A percentile compares a stretch with the other conserved stretches of the same genome.
These are phyloP conservation scores for Cladosporium sp. DNA, from an alignment of 2,329 filamentous ascomycete species.

Conservation along the genomic window DNA sequence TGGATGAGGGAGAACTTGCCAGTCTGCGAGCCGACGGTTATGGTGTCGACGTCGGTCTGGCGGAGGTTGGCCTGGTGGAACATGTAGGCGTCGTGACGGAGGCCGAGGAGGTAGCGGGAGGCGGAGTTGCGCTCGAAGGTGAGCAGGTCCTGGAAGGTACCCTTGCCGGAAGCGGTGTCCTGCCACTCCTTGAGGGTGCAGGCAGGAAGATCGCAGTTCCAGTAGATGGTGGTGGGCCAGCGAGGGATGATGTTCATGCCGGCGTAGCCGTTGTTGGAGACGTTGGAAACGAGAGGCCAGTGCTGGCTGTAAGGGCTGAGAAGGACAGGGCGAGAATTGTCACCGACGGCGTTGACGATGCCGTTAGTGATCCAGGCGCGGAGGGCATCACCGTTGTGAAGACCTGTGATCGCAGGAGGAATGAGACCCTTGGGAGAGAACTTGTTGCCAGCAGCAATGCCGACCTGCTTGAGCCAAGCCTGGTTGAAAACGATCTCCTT, in stretches of 20 bases:
- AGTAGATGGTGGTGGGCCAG: constrained; percentile 61
- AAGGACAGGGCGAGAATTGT: constrained; percentile 56
- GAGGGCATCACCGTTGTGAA: constrained; percentile 60
- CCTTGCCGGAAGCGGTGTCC: constrained; percentile 52
- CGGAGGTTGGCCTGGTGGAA: constrained; percentile 62
- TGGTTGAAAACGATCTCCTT: constrained; percentile 60
- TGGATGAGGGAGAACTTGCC: constrained; percentile 51
- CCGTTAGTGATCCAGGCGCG: constrained; percentile 57
- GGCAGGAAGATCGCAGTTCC: constrained; percentile 56
- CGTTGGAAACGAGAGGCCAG: constrained; percentile 54
- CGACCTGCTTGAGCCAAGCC: constrained; percentile 54
- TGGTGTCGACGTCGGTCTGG: constrained; percentile 44
- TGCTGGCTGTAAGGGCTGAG: constrained; percentile 50
- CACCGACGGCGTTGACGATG: constrained; percentile 57
- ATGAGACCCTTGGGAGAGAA: constrained; percentile 56
- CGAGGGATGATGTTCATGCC: constrained; percentile 56
- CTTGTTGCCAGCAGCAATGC: constrained; percentile 42
- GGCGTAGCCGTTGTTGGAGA: constrained; percentile 49
- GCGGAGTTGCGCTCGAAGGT: constrained; percentile 50
- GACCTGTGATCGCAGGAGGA: constrained; percentile 59
- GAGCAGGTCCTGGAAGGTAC: constrained; percentile 51
- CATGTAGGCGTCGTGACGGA: constrained; percentile 57
- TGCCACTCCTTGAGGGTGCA: constrained; percentile 60
- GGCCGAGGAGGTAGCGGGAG: constrained; percentile 52
- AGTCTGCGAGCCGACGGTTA: constrained; percentile 47